Evolutionary conservation across 2,329 filamentous ascomycete genomes (phyloP), one percentile per base, ranked within the genome.

Genomic region (Colletotrichum destructivum): DNA sequence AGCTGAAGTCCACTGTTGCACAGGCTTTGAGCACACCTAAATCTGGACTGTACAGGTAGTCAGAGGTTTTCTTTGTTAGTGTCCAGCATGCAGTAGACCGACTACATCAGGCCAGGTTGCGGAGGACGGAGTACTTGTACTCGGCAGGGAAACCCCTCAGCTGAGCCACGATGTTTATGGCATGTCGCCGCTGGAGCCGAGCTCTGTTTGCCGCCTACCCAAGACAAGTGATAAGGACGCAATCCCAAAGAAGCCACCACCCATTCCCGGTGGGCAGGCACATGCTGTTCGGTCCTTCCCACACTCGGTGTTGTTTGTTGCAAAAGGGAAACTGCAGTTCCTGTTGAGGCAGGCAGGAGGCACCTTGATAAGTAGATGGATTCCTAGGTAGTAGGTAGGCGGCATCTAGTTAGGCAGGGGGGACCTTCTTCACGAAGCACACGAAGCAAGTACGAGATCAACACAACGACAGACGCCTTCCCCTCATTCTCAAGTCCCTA

Each of bases 281-380:
- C 26, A 31, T 38, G 7, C 23, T 23, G 12, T 46, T 15, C 38
- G 59, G 44, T 62, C 59, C 59, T 40, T 62, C 44, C 44, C 44
- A 35, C 31, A 15, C 9, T 38, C 26, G 16, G 21, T 44, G 15
- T 38, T 40, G 31, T 31, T 3, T 49, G 23, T 16, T 16, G 9
- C 4, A 9, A 16, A 8, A 5, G 44, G 18, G 44, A 51, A 51
- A 26, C 26, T 15, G 35, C 49, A 52, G 40, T 11, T n/a, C 21
- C 11, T 8, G 26, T 16, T 23, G 9, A 23, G 8, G 40, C 38
- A 46, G 40, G 56, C n/a, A 15, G n/a, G 38, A 23, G 55, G n/a
- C 26, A 26, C 26, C 3, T 26, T 26, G 26, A 26, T 4, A 26
- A 26, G 26, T 26, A 26, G 26, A 26, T 26, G 26, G 26, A 26